Conservation (phyloP, 2,329 filamentous ascomycete genomes). For the Paracoccidioides brasiliensis region DNA sequence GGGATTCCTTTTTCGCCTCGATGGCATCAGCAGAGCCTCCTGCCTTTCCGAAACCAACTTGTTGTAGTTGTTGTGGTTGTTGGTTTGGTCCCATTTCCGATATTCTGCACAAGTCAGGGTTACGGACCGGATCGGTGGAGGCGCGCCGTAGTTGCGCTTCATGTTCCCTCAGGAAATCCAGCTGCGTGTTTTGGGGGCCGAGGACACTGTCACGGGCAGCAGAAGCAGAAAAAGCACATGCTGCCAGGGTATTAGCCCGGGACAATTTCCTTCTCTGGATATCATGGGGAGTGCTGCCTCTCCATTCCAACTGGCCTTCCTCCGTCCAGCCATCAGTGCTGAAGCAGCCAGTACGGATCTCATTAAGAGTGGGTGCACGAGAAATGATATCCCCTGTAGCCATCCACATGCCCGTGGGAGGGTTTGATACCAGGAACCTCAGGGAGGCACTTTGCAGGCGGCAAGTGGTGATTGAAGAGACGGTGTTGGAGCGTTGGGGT, state of each 20-base stretch:
- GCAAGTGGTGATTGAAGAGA: neutral
- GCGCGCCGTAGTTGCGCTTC: neutral
- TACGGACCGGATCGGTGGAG: neutral
- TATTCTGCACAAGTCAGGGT: neutral
- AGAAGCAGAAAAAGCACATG: neutral
- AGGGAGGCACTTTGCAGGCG: conserved; percentile 5
- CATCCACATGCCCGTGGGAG: conserved; percentile 21
- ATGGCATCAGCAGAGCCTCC: too few species aligned
- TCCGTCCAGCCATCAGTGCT: conserved; percentile 19
- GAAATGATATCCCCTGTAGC: conserved; percentile 21
- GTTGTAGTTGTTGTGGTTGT: neutral
- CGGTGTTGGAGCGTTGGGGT: neutral
- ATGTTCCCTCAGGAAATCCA: neutral
- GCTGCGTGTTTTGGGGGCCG: neutral
- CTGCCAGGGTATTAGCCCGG: conserved; percentile 13
- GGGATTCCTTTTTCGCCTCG: too few species aligned
- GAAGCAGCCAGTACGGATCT: conserved; percentile 21
- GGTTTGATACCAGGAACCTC: conserved; percentile 19
- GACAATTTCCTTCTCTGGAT: conserved; percentile 16
- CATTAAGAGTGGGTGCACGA: conserved; percentile 19
- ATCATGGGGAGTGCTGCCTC: conserved; percentile 18
- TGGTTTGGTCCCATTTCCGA: neutral
- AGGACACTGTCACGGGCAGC: too few species aligned
- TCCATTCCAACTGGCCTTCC: conserved; percentile 19
- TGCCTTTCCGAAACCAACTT: too few species aligned